Evolutionary conservation across 148 eudicot genomes (phyloP).

Genomic region (Heliosperma pusillum): DNA sequence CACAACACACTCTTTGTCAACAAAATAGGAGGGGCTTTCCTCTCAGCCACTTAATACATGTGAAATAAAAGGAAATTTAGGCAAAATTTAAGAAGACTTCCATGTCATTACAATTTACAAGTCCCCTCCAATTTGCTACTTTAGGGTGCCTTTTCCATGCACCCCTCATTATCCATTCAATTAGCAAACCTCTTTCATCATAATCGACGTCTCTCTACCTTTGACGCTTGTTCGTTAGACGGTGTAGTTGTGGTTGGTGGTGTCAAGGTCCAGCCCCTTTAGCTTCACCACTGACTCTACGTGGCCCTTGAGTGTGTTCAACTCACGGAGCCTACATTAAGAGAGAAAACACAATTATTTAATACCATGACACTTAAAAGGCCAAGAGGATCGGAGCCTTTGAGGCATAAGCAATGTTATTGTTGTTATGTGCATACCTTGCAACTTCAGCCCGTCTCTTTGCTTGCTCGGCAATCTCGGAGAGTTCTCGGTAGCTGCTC

Average conservation of each 20-base stretch:
- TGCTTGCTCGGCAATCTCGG: constrained; percentile 94
- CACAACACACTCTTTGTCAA: neutral
- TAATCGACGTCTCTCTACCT: constrained; percentile 2
- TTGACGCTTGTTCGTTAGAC: constrained; percentile 36
- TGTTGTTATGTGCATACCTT: constrained; percentile 35
- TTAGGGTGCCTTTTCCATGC: constrained; percentile 4
- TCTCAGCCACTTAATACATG: constrained; percentile 23
- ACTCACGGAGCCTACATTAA: constrained; percentile 65
- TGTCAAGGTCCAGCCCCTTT: constrained; percentile 78
- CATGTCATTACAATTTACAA: constrained; percentile 14
- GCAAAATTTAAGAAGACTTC: constrained; percentile 21
- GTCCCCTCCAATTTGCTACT: constrained; percentile 2
- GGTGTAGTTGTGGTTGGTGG: constrained; percentile 75
- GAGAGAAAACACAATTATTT: neutral
- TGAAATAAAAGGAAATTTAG: constrained; percentile 10
- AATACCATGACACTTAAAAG: too few species aligned
- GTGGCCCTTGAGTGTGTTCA: constrained; percentile 82
- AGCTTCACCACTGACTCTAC: constrained; percentile 91
- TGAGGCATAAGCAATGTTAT: too few species aligned
- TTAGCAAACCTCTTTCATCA: constrained; percentile 32
- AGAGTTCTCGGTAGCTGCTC: constrained; percentile 70
- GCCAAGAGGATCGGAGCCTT: too few species aligned
- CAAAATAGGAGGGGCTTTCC: constrained; percentile 15
- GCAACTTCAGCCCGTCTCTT: constrained; percentile 93
- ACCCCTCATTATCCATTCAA: constrained; percentile 16